Base-by-base conservation (phyloP, 75 land plant genomes). In the Pinus tabuliformis region DNA sequence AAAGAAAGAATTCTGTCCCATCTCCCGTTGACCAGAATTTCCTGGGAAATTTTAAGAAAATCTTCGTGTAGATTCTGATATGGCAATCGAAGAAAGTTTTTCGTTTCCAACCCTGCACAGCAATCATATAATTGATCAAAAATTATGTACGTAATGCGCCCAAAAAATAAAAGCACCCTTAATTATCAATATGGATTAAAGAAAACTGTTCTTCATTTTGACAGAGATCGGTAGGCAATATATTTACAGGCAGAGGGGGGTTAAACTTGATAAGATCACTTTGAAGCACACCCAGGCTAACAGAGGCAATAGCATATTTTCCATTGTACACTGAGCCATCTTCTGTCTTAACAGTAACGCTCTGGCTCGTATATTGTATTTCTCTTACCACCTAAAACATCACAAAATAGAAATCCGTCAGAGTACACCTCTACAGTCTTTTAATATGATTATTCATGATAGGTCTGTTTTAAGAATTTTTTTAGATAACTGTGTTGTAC, bases 281-380 rank as follows among this genome's bases (percentile, higher is more conserved):
- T 77, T 91, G 89, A 24, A 93, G 88, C 52, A 91, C 96, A 3
- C 93, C 96, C 22, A 93, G 73, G 76, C 96, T 93, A 64, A 83
- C 92, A 3, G 93, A 87, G 70, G 88, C 75, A 62, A 93, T 88
- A 49, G 87, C 83, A 63, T 89, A 87, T 28, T 86, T 78, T 60
- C 92, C 88, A 72, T 82, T 81, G 78, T 86, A 93, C 16, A 33
- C 33, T 2, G 33, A 33, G 33, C 33, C 33, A 33, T 33, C 33
- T 33, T 33, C 33, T 33, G 33, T 33, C 33, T 33, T 33, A 33
- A 33, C 33, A 33, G 33, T 33, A 33, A 33, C 33, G 2, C 33
- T 2, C 33, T 33, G 33, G 33, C 33, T 33, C 1, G 33, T 33
- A 33, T 33, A 33, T 33, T 33, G 33, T 33, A 33, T 33, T 33